Evolutionary conservation across 805 yeast genomes (phyloP).

Genomic region (Wickerhamiella qilinensis): DNA sequence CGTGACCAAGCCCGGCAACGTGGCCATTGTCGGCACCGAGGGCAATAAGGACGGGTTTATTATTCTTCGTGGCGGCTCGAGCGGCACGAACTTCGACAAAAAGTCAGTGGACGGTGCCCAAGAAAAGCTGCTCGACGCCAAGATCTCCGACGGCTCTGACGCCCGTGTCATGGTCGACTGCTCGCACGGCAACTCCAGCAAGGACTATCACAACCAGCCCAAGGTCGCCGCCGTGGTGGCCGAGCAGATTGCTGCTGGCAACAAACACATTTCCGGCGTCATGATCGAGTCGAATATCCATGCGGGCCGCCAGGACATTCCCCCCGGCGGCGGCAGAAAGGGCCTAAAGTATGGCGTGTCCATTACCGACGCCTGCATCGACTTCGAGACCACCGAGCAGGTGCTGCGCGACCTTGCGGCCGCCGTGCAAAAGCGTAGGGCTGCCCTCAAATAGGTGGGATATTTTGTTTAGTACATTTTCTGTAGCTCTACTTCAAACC

Average conservation of each 20-base stretch:
- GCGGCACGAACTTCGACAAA: constrained; percentile 84
- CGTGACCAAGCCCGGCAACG: constrained; percentile 92
- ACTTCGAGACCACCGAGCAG: constrained; percentile 73
- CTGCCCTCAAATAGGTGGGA: no score
- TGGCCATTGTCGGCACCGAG: constrained; percentile 89
- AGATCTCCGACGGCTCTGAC: constrained; percentile 18
- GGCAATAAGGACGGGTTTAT: constrained; percentile 93
- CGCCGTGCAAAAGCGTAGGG: constrained; percentile 62
- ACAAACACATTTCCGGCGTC: constrained; percentile 67
- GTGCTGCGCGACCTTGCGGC: constrained; percentile 66
- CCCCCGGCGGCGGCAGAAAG: constrained; percentile 31
- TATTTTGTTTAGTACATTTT: no score
- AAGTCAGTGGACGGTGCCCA: constrained; percentile 63
- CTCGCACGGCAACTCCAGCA: constrained; percentile 92
- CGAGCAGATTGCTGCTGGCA: constrained; percentile 69
- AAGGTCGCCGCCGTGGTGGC: constrained; percentile 72
- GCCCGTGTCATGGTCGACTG: constrained; percentile 78
- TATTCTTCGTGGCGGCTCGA: constrained; percentile 89
- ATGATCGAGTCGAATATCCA: constrained; percentile 90
- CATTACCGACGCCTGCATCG: constrained; percentile 92
- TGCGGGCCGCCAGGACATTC: constrained; percentile 74
- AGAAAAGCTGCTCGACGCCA: constrained; percentile 35
- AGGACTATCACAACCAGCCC: constrained; percentile 92
- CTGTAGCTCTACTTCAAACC: no score
- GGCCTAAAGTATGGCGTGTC: constrained; percentile 83